Conservation (phyloP, 139 green algal genomes). For the Chlamydomonas asymmetrica region DNA sequence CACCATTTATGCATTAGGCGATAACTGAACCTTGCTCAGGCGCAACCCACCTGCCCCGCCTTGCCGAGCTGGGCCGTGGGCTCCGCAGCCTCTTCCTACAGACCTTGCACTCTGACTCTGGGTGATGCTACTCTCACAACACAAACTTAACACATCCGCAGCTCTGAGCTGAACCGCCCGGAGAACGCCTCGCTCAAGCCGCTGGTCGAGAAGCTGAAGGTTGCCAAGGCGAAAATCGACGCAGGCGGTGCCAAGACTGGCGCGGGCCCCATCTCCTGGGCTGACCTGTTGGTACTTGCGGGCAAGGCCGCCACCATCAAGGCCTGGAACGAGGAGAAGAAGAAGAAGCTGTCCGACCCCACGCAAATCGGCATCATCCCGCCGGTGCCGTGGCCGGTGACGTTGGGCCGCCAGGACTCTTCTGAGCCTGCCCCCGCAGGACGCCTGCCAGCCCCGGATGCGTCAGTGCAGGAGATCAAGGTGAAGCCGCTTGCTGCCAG, state of each 20-base stretch:
- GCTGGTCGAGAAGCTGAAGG: conserved; percentile 59
- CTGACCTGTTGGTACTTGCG: conserved; percentile 56
- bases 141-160: too few species aligned
- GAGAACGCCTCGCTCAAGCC: conserved; percentile 72
- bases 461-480: conserved; percentile 53
- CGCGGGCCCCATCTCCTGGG: conserved; percentile 67
- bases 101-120: too few species aligned
- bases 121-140: too few species aligned
- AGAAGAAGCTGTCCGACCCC: too few species aligned
- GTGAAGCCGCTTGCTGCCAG: too few species aligned
- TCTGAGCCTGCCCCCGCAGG: conserved; percentile 23
- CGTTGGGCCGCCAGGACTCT: conserved; percentile 67
- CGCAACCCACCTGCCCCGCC: too few species aligned
- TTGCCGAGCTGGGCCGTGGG: too few species aligned
- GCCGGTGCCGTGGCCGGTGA: conserved; percentile 38
- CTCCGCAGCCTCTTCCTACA: too few species aligned
- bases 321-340: too few species aligned
- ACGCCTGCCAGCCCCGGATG: conserved; percentile 38
- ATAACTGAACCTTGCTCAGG: too few species aligned
- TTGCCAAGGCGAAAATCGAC: conserved; percentile 73
- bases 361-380: too few species aligned
- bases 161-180: conserved; percentile 63
- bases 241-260: conserved; percentile 30
- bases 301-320: conserved; percentile 43
- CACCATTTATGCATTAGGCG: too few species aligned